Base-by-base conservation (phyloP, 495 filamentous ascomycete genomes). In the Talaromyces trachyspermus region DNA sequence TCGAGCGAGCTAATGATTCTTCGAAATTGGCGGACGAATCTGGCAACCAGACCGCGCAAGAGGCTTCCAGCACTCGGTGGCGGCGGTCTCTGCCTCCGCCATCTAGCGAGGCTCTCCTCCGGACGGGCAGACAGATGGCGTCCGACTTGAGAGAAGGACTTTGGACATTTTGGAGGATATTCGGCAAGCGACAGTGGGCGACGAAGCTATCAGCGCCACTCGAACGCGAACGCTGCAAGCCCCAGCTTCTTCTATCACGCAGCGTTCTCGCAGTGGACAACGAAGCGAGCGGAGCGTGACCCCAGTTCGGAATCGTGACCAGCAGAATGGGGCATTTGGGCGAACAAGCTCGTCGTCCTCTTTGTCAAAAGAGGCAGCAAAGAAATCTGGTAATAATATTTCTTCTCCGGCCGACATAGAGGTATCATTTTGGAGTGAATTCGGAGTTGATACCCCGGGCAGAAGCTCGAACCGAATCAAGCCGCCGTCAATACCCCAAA, bases 131-230 rank as follows among this genome's bases (percentile, higher is more conserved):
- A 57, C 87, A 95, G 60, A 86, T 97, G 62, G 91, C 92, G 2
- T 85, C 84, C 7, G 92, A 95, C 62, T 77, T 98, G 55, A 83
- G 83, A 51, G 80, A 89, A 32, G 92, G 92, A 0, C 68, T 97
- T n/a, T 92, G 88, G 88, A 95, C 88, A 11, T 98, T 97, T 76
- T 96, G 50, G 92, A 97, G 58, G 92, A 97, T 63, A 76, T 98
- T 20, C 75, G 89, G 52, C 92, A 98, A 66, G 92, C 88, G 11
- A 95, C 92, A 2, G 87, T 96, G 10, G 92, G 91, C 30, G 92
- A 97, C 24, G 92, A 97, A 63, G 86, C 79, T 9, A 79, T 88
- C 48, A 79, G 71, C 45, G 81, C 76, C 30, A 74, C 69, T 14
- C 69, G 68, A 53, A 64, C 67, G 26, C 57, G 70, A 29, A 64